Evolutionary conservation across 2,329 filamentous ascomycete species (phyloP).

Genomic region (Diaporthe batatas): DNA sequence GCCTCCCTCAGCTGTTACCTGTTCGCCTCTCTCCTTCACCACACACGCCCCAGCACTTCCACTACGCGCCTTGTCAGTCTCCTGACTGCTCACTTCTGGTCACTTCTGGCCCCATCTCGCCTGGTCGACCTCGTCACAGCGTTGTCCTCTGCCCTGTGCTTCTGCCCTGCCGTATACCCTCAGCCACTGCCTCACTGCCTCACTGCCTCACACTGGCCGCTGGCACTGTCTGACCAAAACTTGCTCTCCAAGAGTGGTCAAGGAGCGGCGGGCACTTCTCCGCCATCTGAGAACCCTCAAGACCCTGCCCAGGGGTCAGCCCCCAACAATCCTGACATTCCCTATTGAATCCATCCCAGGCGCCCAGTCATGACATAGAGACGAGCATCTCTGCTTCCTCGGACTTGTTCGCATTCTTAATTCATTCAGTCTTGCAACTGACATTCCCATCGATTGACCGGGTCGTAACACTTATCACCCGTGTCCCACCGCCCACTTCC

Average conservation of each 20-base stretch:
- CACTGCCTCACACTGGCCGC: conserved; percentile 9
- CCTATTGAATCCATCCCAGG: not conserved
- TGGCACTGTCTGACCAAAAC: conserved; percentile 21
- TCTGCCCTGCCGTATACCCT: conserved; percentile 9
- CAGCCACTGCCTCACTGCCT: not conserved
- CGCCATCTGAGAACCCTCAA: conserved; percentile 3
- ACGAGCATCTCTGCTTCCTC: not conserved
- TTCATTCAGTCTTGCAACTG: conserved; percentile 1
- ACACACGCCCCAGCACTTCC: conserved; percentile 3
- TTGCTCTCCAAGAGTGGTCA: not conserved
- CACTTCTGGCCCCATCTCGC: conserved; percentile 27
- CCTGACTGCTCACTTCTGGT: conserved; percentile 32
- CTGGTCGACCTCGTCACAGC: conserved; percentile 22
- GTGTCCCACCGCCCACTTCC: not conserved
- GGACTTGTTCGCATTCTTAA: not conserved
- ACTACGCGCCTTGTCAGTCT: conserved; percentile 19
- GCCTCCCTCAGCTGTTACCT: conserved; percentile 7
- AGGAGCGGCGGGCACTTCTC: not conserved
- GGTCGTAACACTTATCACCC: not conserved
- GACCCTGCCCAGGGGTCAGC: conserved; percentile 27
- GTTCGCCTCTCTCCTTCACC: conserved; percentile 5
- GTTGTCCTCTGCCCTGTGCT: not conserved
- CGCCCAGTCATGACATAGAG: conserved; percentile 23
- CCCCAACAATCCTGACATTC: conserved; percentile 2
- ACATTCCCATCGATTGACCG: conserved; percentile 10